phyloP scores from a whole-genome alignment of 345 rosid species.

The Hibiscus mutabilis region DNA sequence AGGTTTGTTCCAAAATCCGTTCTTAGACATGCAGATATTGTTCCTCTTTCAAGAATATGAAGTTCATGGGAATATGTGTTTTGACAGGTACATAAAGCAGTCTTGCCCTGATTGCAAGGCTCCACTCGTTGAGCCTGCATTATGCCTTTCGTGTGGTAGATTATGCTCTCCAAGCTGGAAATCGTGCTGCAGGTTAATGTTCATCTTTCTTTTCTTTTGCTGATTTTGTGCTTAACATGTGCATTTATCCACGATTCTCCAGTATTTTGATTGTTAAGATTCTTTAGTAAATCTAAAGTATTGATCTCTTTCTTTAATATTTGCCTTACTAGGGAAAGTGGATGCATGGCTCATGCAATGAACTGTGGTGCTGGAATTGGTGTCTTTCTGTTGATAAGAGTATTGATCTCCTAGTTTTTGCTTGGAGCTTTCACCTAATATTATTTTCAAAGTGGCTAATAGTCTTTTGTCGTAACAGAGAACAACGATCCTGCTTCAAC shows the following conservation, averaged over 20 bases:
- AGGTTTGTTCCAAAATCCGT: constrained; percentile 43
- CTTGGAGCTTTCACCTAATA: background rate
- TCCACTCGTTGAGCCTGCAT: constrained; percentile 55
- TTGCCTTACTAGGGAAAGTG: constrained; percentile 46
- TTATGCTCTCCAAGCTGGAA: constrained; percentile 72
- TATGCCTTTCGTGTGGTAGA: constrained; percentile 89
- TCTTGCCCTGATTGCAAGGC: constrained; percentile 54
- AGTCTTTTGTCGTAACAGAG: constrained; percentile 34
- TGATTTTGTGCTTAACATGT: constrained; percentile 4
- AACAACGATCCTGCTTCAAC: constrained; percentile 74
- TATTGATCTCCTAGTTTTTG: constrained; percentile 16
- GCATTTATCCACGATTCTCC: background rate
- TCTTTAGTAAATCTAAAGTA: background rate
- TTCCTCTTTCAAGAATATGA: background rate
- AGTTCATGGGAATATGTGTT: constrained; percentile 11
- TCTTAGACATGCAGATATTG: constrained; percentile 10
- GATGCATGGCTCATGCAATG: constrained; percentile 62
- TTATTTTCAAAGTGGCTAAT: constrained; percentile 8
- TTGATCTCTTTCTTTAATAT: constrained; percentile 7
- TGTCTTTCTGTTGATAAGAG: constrained; percentile 79
- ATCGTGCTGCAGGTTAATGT: constrained; percentile 74
- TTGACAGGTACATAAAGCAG: constrained; percentile 69
- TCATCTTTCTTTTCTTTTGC: constrained; percentile 11
- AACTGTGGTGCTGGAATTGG: constrained; percentile 82
- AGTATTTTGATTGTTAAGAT: background rate